Base-by-base conservation (phyloP, 2,329 filamentous ascomycete genomes). In the Pestalotiopsis sp. region DNA sequence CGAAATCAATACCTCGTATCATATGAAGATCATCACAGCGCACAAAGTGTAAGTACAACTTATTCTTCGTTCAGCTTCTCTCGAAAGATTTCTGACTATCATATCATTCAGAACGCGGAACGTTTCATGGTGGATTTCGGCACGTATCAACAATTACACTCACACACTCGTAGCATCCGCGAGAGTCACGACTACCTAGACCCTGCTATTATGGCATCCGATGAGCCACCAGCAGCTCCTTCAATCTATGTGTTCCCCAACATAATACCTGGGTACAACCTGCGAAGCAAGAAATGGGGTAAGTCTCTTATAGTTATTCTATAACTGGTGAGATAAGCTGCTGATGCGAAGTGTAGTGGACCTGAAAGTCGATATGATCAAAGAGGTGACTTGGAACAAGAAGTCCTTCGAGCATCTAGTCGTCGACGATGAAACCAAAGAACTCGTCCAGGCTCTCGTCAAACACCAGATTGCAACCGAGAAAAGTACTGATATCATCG, bases 331-430 rank as follows among this genome's bases (percentile, higher is more conserved):
- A 49, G 7, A n/a, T 3, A n/a, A 4, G 9, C 4, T 25, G 69
- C 45, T 52, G 45, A 52, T 1, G 6, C 3, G 4, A 17, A 52
- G 0, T 7, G 3, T n/a, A 59, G 56, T 27, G 1, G 56, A 59
- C 27, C 6, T 59, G 23, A 31, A 25, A 1, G 27, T 59, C 3
- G 23, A 59, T 9, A 27, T 45, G 5, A 69, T 74, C 7, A 20
- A n/a, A 49, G 71, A 74, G 4, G 72, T 74, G 4, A 38, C 52
- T 12, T 75, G 74, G 73, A 75, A 75, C 61, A 71, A 73, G 61
- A 61, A 70, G 13, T 68, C 73, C 1, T 76, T 75, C 39, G 66
- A 74, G 3, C 62, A 70, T 41, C 69, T 76, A 0, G 73, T 74
- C 1, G 61, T 72, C 1, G 71, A 73, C 4, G 38, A 67, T 0